Conservation (phyloP, 371 early-diverging fungal species). For the Mortierella sp. region DNA sequence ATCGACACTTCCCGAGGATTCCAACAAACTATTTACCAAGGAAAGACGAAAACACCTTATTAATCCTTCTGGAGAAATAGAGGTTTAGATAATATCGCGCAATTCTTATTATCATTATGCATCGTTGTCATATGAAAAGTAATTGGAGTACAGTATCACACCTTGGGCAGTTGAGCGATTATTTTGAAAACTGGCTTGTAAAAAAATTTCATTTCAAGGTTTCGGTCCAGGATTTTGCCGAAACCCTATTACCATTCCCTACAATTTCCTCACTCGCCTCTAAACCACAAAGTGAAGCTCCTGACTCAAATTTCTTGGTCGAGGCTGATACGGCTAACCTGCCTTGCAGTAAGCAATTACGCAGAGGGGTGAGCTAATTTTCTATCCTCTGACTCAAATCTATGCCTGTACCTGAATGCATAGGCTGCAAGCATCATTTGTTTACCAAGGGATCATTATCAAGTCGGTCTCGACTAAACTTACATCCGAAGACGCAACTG, state of each 20-base stretch:
- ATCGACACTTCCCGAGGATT: slow-evolving; percentile 14
- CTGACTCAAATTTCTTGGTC: no score
- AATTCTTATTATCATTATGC: slow-evolving; percentile 9
- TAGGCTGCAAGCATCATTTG: neutral
- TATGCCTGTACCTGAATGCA: no score
- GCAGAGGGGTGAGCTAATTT: no score
- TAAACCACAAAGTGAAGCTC: no score
- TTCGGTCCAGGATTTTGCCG: slow-evolving; percentile 19
- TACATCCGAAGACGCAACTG: neutral
- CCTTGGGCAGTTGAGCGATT: neutral
- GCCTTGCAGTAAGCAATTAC: no score
- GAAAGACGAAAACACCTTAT: neutral
- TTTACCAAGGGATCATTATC: neutral
- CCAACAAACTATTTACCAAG: neutral
- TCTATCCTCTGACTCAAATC: no score
- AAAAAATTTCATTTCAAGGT: neutral
- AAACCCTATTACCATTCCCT: neutral
- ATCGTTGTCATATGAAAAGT: slow-evolving; percentile 8
- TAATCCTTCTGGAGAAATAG: slow-evolving; percentile 14
- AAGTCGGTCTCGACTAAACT: neutral
- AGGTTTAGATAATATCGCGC: neutral
- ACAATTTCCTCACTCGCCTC: no score
- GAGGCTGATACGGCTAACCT: no score
- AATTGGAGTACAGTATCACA: no score
- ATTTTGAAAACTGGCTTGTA: neutral